Evolutionary conservation across 108 stramenopile genomes (phyloP).

Genomic region (Pelagomonas calceolata): DNA sequence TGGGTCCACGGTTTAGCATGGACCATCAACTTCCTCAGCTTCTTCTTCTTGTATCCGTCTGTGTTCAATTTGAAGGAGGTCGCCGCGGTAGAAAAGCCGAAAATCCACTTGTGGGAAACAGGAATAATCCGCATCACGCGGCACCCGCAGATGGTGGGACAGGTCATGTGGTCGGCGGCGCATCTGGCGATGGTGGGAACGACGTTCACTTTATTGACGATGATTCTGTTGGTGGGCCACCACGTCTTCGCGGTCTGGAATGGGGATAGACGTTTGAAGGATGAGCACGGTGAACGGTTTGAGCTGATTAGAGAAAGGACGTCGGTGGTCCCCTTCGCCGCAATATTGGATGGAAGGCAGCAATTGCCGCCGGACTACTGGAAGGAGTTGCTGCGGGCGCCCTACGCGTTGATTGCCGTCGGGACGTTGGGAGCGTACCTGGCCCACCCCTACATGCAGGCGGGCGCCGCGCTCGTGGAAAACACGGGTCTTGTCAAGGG

Average conservation of each 20-base stretch:
- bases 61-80: conserved; percentile 90
- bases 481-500: neutral
- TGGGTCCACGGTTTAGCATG: conserved; percentile 50
- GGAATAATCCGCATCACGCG: conserved; percentile 87
- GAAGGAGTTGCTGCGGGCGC: conserved; percentile 77
- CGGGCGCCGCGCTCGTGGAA: conserved; percentile 43
- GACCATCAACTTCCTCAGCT: conserved; percentile 56
- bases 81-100: conserved; percentile 64
- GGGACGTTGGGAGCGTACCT: conserved; percentile 83
- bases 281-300: conserved; percentile 67
- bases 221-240: conserved; percentile 68
- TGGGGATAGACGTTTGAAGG: conserved; percentile 74
- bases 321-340: conserved; percentile 72
- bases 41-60: conserved; percentile 84
- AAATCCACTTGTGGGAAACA: conserved; percentile 85
- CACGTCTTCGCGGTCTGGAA: conserved; percentile 84
- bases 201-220: conserved; percentile 63
- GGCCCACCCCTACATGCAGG: conserved; percentile 92
- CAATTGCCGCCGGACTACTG: conserved; percentile 69
- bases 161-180: conserved; percentile 78
- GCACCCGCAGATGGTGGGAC: conserved; percentile 87
- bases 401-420: conserved; percentile 72
- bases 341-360: conserved; percentile 77
- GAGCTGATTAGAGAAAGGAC: conserved; percentile 60
- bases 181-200: conserved; percentile 81